Evolutionary conservation across 805 yeast genomes (phyloP).

Genomic region (Clavispora santaluciae): DNA sequence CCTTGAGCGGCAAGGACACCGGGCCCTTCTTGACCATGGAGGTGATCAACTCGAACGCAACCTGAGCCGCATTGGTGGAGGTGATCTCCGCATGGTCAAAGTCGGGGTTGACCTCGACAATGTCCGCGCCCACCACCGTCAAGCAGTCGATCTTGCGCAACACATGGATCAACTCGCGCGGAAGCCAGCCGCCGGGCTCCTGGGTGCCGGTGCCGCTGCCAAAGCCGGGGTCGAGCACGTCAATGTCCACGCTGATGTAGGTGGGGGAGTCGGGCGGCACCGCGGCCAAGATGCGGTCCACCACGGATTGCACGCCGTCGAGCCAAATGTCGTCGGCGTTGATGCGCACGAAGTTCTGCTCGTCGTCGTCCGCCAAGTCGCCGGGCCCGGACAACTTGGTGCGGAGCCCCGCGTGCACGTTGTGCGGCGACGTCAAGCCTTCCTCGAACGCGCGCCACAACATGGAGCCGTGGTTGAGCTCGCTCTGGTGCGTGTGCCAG

Average conservation of each 20-base stretch:
- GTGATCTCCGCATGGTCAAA: slow-evolving; percentile 64
- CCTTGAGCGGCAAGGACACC: slow-evolving; percentile 10
- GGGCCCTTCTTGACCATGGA: slow-evolving; percentile 65
- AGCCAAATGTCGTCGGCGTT: slow-evolving; percentile 71
- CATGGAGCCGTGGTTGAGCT: slow-evolving; percentile 82
- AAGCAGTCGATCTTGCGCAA: slow-evolving; percentile 41
- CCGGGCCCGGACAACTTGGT: slow-evolving; percentile 63
- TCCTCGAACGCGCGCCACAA: slow-evolving; percentile 76
- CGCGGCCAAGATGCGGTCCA: slow-evolving; percentile 45
- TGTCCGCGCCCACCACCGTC: slow-evolving; percentile 51
- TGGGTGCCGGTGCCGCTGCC: slow-evolving; percentile 58
- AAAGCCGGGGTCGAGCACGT: slow-evolving; percentile 54
- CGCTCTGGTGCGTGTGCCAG: slow-evolving; percentile 53
- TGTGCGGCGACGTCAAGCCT: slow-evolving; percentile 53
- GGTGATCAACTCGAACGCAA: slow-evolving; percentile 65
- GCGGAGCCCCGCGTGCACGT: slow-evolving; percentile 73
- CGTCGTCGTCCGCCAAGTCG: slow-evolving; percentile 57
- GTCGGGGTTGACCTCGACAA: slow-evolving; percentile 59
- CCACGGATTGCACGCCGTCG: slow-evolving; percentile 57
- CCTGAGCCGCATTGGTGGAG: slow-evolving; percentile 65
- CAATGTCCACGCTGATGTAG: slow-evolving; percentile 75
- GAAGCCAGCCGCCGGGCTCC: slow-evolving; percentile 57
- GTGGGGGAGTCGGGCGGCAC: slow-evolving; percentile 66
- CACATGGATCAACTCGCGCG: slow-evolving; percentile 48
- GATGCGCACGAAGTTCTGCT: slow-evolving; percentile 65